Base-by-base conservation (phyloP, 2,329 filamentous ascomycete genomes). In the Alternaria ethzedia region DNA sequence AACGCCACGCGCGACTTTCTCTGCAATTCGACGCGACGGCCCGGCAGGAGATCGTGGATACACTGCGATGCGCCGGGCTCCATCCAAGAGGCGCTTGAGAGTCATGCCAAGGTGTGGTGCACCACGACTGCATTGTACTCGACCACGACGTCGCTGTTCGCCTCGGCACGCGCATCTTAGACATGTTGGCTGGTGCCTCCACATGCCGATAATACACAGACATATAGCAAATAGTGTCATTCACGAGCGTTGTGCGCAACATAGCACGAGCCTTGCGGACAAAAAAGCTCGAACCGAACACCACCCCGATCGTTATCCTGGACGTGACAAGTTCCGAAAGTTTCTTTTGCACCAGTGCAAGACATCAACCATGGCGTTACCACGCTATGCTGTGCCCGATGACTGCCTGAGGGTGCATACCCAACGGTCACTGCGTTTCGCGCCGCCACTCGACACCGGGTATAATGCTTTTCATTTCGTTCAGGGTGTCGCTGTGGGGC, bases 21-120 rank as follows among this genome's bases (percentile, higher is more conserved):
- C 63, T 62, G 61, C 64, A 66, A 60, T 55, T 70, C 66, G 65
- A 70, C 67, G 71, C 74, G 61, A 69, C 75, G 69, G 71, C 56
- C 73, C 72, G 73, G 63, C 58, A 71, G 63, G 46, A 64, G 65
- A 70, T 69, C 64, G 55, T 61, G 61, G 47, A 30, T 59, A 55
- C 65, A 64, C 66, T 70, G 67, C 66, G 63, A 65, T 63, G 67
- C 62, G 58, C 62, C 63, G 47, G 57, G 32, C 50, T 54, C 21
- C 57, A 32, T 9, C 23, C 50, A 51, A 49, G 57, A 54, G 44
- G 52, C 56, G 49, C 61, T 44, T 23, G 49, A 44, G 61, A 66
- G 64, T 63, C 61, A 60, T 51, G 45, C 36, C 36, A 41, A 52
- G 11, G 8, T 25, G 36, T 52, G 44, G 23, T 61, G 57, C n/a